These are phyloP conservation scores for Penicillium sclerotigenum DNA, from an alignment of 2,329 filamentous ascomycete genomes.

Conservation along the genomic window DNA sequence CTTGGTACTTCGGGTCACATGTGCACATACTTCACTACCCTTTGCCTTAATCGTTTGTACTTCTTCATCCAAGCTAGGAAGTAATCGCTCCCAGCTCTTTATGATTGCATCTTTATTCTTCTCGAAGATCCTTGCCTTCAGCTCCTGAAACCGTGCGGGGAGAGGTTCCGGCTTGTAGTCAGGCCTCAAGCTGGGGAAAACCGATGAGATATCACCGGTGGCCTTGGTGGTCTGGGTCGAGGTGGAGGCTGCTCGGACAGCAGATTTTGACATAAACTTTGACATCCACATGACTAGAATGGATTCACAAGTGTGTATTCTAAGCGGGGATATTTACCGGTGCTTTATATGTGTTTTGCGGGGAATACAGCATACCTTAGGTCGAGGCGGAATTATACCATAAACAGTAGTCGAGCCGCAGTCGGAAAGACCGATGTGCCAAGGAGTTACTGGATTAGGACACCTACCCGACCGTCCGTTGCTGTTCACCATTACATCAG, in stretches of 20 bases:
- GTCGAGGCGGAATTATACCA: not conserved
- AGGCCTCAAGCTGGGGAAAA: slow-evolving; percentile 47
- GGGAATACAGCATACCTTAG: not conserved
- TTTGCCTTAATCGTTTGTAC: slow-evolving; percentile 40
- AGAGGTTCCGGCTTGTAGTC: slow-evolving; percentile 44
- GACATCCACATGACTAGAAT: slow-evolving; percentile 28
- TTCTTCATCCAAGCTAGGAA: slow-evolving; percentile 40
- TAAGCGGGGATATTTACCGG: not conserved
- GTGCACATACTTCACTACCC: slow-evolving; percentile 39
- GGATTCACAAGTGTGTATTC: not conserved
- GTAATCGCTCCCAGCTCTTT: slow-evolving; percentile 43
- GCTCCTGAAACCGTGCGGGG: slow-evolving; percentile 41
- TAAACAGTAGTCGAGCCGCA: slow-evolving; percentile 1
- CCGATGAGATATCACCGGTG: slow-evolving; percentile 47
- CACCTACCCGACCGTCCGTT: not conserved
- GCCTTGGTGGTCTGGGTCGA: slow-evolving; percentile 41
- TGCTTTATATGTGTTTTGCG: slow-evolving; percentile 3
- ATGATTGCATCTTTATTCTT: slow-evolving; percentile 41
- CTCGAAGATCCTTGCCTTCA: slow-evolving; percentile 40
- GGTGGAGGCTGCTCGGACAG: slow-evolving; percentile 31
- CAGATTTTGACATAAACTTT: slow-evolving; percentile 28
- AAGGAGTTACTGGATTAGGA: not conserved
- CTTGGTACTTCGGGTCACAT: not conserved
- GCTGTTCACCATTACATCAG: slow-evolving; percentile 1
- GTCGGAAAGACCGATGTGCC: not conserved